Percentiles rank a stretch among this genome's conserved stretches.
Conservation (phyloP, 2,329 filamentous ascomycete species). For the Colletotrichum sp. region DNA sequence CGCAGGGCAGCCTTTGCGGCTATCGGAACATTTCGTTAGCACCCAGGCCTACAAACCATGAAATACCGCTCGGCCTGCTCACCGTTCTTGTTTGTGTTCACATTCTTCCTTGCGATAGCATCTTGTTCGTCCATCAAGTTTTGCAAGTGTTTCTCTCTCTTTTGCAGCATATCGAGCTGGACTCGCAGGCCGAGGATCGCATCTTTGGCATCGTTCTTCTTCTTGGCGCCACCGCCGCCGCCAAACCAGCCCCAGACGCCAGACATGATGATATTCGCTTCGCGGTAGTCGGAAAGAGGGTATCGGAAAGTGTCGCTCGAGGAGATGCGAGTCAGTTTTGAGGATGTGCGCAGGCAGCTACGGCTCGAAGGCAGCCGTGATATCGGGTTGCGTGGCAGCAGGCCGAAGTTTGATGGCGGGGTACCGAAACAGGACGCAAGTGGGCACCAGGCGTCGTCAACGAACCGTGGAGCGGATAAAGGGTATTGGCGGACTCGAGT, state of each 20-base stretch:
- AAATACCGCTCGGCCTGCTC: constrained; percentile 39
- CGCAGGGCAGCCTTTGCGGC: constrained; percentile 89
- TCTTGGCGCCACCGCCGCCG: constrained; percentile 79
- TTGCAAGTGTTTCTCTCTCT: constrained; percentile 90
- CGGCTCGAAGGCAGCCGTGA: constrained; percentile 11
- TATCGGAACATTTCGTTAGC: constrained; percentile 41
- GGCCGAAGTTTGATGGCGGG: constrained; percentile 22
- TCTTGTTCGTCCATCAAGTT: constrained; percentile 95
- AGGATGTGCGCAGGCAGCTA: constrained; percentile 11
- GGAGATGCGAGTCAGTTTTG: neutral
- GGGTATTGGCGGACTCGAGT: neutral
- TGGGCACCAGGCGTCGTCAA: constrained; percentile 11
- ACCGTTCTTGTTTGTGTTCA: constrained; percentile 91
- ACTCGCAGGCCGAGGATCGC: constrained; percentile 87
- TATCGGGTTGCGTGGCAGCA: constrained; percentile 20
- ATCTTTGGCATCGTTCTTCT: constrained; percentile 84
- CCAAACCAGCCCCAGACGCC: constrained; percentile 91
- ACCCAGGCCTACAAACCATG: neutral
- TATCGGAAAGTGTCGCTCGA: neutral
- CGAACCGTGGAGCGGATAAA: neutral
- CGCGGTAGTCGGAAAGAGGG: neutral
- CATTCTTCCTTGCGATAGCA: constrained; percentile 84
- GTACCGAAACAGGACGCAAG: constrained; percentile 18
- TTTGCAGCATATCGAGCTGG: constrained; percentile 97
- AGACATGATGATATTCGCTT: constrained; percentile 53